phyloP scores from a whole-genome alignment of 805 yeast species.

The Metschnikowia kofuensis region DNA sequence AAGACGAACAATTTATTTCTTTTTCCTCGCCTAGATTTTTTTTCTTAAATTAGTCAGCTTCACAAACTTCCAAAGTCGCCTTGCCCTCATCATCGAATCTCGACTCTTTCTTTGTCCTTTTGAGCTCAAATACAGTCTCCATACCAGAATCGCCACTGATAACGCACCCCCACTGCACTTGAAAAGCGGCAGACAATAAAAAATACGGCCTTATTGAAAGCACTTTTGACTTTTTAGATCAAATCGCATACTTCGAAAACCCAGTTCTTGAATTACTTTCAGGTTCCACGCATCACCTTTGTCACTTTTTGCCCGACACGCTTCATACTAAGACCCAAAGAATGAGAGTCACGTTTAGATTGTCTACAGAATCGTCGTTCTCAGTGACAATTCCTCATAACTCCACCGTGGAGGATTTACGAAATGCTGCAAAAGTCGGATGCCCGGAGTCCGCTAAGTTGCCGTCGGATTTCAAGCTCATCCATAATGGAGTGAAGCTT shows the following conservation, averaged over 20 bases:
- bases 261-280: too few species aligned
- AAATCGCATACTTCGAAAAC: neutral
- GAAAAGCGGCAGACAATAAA: neutral
- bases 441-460: slow-evolving; percentile 31
- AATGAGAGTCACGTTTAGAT: slow-evolving; percentile 51
- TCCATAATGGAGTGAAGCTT: slow-evolving; percentile 38
- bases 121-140: neutral
- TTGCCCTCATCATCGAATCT: neutral
- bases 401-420: slow-evolving; percentile 51
- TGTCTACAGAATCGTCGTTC: slow-evolving; percentile 43
- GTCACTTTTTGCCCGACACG: too few species aligned
- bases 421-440: slow-evolving; percentile 41
- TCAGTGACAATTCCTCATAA: slow-evolving; percentile 50
- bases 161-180: neutral
- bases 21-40: neutral
- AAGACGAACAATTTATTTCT: neutral
- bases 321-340: neutral
- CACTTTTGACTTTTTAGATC: neutral
- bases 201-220: neutral
- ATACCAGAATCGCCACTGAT: slow-evolving; percentile 1
- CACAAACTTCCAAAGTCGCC: neutral
- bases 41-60: neutral
- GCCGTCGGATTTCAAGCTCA: slow-evolving; percentile 39
- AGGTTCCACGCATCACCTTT: too few species aligned
- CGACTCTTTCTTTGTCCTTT: neutral